Percentiles rank a stretch among this genome's conserved stretches.
Evolutionary conservation across 345 rosid genomes (phyloP).

Genomic region (Acer saccharum): DNA sequence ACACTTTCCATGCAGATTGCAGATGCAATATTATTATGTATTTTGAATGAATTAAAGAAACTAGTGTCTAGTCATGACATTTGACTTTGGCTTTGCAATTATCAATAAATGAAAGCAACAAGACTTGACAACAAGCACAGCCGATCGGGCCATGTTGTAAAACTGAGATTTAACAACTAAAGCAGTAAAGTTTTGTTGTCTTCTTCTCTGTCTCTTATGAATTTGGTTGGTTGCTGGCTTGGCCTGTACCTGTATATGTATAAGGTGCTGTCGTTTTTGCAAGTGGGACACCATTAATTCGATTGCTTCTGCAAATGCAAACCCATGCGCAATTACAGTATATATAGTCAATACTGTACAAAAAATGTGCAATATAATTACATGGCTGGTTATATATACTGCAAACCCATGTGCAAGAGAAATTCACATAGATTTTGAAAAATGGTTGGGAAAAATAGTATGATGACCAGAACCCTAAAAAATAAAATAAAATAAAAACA

Average conservation of each 20-base stretch:
- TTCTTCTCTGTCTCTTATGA: neutral
- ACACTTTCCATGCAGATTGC: neutral
- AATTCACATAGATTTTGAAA: neutral
- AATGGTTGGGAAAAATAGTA: neutral
- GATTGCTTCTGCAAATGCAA: slow-evolving; percentile 10
- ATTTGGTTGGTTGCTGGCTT: neutral
- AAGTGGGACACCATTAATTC: slow-evolving; percentile 10
- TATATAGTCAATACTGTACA: neutral
- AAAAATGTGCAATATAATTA: too few relatives aligned
- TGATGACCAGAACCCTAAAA: neutral
- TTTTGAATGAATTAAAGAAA: neutral
- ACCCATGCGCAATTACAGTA: slow-evolving; percentile 4
- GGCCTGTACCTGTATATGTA: neutral
- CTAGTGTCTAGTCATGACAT: neutral
- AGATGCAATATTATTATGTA: too few relatives aligned
- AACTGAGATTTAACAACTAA: neutral
- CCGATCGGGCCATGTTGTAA: neutral
- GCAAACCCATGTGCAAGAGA: too few relatives aligned
- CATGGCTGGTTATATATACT: too few relatives aligned
- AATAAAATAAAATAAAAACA: neutral
- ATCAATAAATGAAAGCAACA: neutral
- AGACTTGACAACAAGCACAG: neutral
- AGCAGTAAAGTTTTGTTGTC: neutral
- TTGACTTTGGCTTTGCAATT: neutral
- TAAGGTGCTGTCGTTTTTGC: slow-evolving; percentile 7